phyloP scores from a whole-genome alignment of 495 filamentous ascomycete species.

The Letharia lupina region DNA sequence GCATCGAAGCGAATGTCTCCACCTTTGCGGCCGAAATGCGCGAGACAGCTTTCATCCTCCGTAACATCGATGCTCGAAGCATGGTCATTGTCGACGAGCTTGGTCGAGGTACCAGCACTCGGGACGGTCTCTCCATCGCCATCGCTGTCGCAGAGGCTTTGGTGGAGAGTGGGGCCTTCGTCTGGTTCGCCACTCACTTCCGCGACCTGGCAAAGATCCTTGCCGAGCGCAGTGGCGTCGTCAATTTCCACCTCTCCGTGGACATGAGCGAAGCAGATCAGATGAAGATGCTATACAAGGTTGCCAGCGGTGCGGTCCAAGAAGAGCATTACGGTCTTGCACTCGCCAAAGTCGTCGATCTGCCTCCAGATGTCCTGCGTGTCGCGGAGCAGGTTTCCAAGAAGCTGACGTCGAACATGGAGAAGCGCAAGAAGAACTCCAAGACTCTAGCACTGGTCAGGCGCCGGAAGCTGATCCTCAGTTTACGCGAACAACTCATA shows the following conservation, averaged over 20 bases:
- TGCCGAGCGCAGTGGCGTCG: constrained; percentile 61
- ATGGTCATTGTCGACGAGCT: constrained; percentile 89
- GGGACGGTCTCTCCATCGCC: constrained; percentile 85
- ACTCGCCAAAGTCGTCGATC: constrained; percentile 65
- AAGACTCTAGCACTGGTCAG: constrained; percentile 47
- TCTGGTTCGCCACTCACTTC: constrained; percentile 95
- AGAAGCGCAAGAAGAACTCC: constrained; percentile 48
- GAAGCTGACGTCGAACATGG: constrained; percentile 46
- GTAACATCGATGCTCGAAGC: constrained; percentile 63
- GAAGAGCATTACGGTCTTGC: constrained; percentile 70
- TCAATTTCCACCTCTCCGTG: constrained; percentile 73
- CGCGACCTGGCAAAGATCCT: constrained; percentile 71
- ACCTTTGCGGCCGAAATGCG: constrained; percentile 94
- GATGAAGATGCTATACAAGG: constrained; percentile 82
- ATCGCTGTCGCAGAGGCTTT: constrained; percentile 80
- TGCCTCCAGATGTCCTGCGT: constrained; percentile 58
- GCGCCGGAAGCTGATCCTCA: constrained; percentile 64
- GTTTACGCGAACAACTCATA: constrained; percentile 63
- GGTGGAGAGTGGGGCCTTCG: constrained; percentile 61
- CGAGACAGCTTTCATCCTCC: constrained; percentile 85
- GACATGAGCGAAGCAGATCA: constrained; percentile 46
- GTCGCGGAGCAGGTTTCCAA: constrained; percentile 57
- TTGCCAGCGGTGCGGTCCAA: constrained; percentile 59
- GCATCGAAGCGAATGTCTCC: constrained; percentile 82
- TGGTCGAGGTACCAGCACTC: constrained; percentile 81